These are phyloP conservation scores for Hordeum marinum DNA, from an alignment of 176 grass and related monocot species.

Conservation along the genomic window DNA sequence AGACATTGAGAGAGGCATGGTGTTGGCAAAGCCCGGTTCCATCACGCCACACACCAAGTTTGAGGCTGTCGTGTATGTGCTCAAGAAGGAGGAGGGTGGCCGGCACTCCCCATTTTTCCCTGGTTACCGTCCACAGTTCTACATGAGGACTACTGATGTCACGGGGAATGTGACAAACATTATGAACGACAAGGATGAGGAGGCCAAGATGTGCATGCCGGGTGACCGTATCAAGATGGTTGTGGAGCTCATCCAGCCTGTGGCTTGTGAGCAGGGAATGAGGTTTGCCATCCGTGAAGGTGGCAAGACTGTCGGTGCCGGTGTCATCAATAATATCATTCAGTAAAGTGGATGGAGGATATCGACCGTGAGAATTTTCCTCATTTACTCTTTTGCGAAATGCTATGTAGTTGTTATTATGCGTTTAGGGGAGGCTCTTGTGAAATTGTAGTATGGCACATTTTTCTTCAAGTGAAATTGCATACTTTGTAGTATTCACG, in stretches of 20 bases:
- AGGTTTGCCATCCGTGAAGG: constrained; percentile 88
- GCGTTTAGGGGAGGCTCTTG: constrained; percentile 46
- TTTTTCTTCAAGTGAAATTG: constrained; percentile 56
- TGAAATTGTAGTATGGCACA: constrained; percentile 53
- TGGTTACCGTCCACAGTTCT: constrained; percentile 87
- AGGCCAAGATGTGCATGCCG: constrained; percentile 90
- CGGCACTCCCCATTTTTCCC: constrained; percentile 82
- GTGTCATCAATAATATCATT: constrained; percentile 75
- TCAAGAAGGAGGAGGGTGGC: constrained; percentile 93
- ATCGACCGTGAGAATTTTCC: constrained; percentile 38
- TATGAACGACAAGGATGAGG: constrained; percentile 97
- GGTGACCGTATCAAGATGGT: constrained; percentile 86
- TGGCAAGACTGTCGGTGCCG: constrained; percentile 77
- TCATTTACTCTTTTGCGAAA: constrained; percentile 41
- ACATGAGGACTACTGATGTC: constrained; percentile 87
- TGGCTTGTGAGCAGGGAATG: constrained; percentile 87
- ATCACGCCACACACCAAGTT: constrained; percentile 94
- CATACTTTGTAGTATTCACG: constrained; percentile 45
- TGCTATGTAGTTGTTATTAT: constrained; percentile 60
- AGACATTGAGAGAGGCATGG: constrained; percentile 84
- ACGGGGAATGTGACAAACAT: constrained; percentile 69
- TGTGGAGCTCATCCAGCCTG: constrained; percentile 73
- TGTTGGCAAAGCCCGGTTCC: constrained; percentile 53
- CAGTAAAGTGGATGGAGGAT: constrained; percentile 43
- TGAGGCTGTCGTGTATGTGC: constrained; percentile 79